Evolutionary conservation across 768 basidiomycete species (phyloP).

Genomic region (Suillus subluteus): DNA sequence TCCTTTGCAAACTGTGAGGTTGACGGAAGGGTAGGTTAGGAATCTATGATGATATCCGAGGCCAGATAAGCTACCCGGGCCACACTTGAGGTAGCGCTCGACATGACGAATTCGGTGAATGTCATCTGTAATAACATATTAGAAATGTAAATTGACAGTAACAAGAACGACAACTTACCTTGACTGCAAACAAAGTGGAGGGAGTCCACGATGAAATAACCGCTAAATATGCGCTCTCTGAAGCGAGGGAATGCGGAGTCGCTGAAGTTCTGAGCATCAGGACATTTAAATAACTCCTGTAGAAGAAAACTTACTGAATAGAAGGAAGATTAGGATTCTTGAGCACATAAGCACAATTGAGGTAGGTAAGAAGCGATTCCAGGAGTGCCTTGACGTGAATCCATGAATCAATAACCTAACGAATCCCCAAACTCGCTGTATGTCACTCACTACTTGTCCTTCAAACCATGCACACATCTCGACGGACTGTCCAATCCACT

Average conservation of each 20-base stretch:
- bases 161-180: too few relatives aligned
- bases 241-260: slow-evolving; percentile 64
- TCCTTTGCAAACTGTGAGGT: too few relatives aligned
- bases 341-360: slow-evolving; percentile 69
- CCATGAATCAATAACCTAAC: slow-evolving; percentile 7
- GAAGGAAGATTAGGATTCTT: slow-evolving; percentile 39
- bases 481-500: slow-evolving; percentile 65
- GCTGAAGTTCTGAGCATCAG: slow-evolving; percentile 36
- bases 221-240: slow-evolving; percentile 52
- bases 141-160: too few relatives aligned
- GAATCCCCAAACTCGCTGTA: neutral
- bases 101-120: too few relatives aligned
- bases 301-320: slow-evolving; percentile 46
- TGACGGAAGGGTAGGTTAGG: too few relatives aligned
- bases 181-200: too few relatives aligned
- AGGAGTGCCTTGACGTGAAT: slow-evolving; percentile 50
- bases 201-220: slow-evolving; percentile 44
- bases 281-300: slow-evolving; percentile 6
- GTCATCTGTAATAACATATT: too few relatives aligned
- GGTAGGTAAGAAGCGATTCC: slow-evolving; percentile 65
- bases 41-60: too few relatives aligned
- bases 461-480: slow-evolving; percentile 66
- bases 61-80: too few relatives aligned
- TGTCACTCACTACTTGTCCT: slow-evolving; percentile 56
- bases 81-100: too few relatives aligned